Evolutionary conservation across 805 yeast genomes (phyloP).

Genomic region (Komagataella pastoris): DNA sequence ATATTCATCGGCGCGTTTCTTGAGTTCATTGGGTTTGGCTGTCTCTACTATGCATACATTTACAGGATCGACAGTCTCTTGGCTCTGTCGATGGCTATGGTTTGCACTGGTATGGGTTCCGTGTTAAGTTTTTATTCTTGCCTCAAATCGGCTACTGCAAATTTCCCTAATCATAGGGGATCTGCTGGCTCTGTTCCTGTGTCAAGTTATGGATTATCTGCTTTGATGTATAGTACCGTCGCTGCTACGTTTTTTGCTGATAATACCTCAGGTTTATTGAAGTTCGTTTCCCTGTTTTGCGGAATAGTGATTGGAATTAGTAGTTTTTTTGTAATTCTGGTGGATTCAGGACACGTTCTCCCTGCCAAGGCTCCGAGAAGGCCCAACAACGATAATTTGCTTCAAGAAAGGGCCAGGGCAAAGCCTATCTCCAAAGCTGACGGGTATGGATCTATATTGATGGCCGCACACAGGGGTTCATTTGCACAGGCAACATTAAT

Average conservation of each 20-base stretch:
- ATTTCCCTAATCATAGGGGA: conserved; percentile 62
- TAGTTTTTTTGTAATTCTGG: conserved; percentile 23
- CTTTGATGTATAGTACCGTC: conserved; percentile 46
- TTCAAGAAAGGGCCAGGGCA: neutral
- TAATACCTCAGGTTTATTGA: conserved; percentile 39
- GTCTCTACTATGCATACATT: conserved; percentile 33
- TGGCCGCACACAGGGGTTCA: conserved; percentile 22
- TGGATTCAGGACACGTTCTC: neutral
- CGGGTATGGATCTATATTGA: conserved; percentile 3
- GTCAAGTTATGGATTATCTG: conserved; percentile 58
- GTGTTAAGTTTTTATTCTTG: conserved; percentile 47
- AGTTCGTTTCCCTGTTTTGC: conserved; percentile 41
- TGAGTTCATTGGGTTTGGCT: conserved; percentile 40
- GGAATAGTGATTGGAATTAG: conserved; percentile 31
- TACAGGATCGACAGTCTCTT: conserved; percentile 23
- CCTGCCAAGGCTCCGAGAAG: neutral
- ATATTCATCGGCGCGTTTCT: conserved; percentile 40
- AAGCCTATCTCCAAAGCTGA: neutral
- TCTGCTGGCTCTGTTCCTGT: conserved; percentile 60
- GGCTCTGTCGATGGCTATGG: conserved; percentile 34
- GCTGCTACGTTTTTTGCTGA: conserved; percentile 39
- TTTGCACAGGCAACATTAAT: conserved; percentile 14
- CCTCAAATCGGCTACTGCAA: conserved; percentile 41
- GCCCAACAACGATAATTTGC: neutral
- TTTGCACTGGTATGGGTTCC: conserved; percentile 52